Evolutionary conservation across 2,329 filamentous ascomycete genomes (phyloP).

Genomic region (Beauveria sp.): DNA sequence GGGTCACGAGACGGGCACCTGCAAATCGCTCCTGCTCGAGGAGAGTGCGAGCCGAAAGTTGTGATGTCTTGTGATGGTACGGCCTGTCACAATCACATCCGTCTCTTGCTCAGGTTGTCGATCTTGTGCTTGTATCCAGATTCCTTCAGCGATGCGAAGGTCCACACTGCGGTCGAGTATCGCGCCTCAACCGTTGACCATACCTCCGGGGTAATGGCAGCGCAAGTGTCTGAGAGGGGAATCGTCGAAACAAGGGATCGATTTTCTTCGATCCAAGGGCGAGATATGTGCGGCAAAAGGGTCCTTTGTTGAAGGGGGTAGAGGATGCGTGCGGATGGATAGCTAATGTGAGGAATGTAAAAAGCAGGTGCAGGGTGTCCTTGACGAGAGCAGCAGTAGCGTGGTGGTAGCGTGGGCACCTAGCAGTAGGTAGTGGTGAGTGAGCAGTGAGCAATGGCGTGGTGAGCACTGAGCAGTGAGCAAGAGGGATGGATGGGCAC

Average conservation of each 20-base stretch:
- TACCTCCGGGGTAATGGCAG: conserved; percentile 1
- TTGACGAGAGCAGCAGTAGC: background rate
- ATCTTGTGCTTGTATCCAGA: background rate
- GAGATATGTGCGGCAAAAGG: background rate
- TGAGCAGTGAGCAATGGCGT: background rate
- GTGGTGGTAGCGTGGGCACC: background rate
- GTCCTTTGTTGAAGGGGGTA: too few species aligned
- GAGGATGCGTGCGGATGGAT: background rate
- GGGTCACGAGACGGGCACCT: conserved; percentile 5
- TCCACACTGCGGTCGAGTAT: background rate
- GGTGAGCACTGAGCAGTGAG: background rate
- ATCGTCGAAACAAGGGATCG: background rate
- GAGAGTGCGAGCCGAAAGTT: background rate
- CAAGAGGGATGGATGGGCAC: background rate
- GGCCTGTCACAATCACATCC: background rate
- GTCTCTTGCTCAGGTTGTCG: background rate
- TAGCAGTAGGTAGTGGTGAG: background rate
- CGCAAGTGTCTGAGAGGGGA: conserved; percentile 2
- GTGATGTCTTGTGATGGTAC: background rate
- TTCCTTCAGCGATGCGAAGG: background rate
- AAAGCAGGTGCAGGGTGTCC: background rate
- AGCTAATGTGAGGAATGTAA: conserved; percentile 2
- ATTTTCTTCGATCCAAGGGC: background rate
- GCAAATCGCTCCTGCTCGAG: conserved; percentile 5
- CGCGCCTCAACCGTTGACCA: conserved; percentile 7